Evolutionary conservation across 2,329 filamentous ascomycete genomes (phyloP), one percentile per base, ranked within the genome.

Genomic region (Gnomoniopsis smithogilvyi): DNA sequence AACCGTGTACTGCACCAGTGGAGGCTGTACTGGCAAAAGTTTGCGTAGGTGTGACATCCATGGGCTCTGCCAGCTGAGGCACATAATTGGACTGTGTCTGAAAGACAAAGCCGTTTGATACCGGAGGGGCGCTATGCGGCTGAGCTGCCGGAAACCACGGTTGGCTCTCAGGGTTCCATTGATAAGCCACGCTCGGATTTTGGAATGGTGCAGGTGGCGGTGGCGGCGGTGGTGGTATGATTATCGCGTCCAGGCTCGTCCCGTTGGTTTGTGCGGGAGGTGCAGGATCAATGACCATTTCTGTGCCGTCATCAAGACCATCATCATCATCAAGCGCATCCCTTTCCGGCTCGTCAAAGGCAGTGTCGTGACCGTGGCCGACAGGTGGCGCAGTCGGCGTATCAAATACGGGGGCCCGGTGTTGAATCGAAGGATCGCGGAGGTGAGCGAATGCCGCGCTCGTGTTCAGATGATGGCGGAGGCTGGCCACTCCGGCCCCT

Each of bases 391-490:
- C 55, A 22, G 19, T n/a, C 3, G 19, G 45, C 7, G 36, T 45
- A 53, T 54, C 62, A 14, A 45, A 59, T 50, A 33, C 62, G 59
- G 61, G 46, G 15, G 56, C 48, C 8, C 59, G 58, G 17, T 57
- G 60, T 15, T 52, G 61, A n/a, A 21, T 55, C 30, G 45, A 22
- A 50, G 58, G 69, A 7, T 78, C 73, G 33, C 77, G 75, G 8
- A 78, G 66, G 3, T 76, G 73, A 45, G 78, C 75, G 56, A 83
- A 85, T 36, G 76, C 73, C 0, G 74, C 70, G 12, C 77, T 74
- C 0, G 72, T 77, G 64, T 92, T 96, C 43, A 99, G 80, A 69
- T 92, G 90, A 30, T 88, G 82, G 46, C 94, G 88, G 26, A 99
- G 84, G 45, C 85, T 84, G 46, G 79, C 78, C 2, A 99, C 94